phyloP scores from a whole-genome alignment of 768 basidiomycete genomes.

The Gloeostereum incarnatum region DNA sequence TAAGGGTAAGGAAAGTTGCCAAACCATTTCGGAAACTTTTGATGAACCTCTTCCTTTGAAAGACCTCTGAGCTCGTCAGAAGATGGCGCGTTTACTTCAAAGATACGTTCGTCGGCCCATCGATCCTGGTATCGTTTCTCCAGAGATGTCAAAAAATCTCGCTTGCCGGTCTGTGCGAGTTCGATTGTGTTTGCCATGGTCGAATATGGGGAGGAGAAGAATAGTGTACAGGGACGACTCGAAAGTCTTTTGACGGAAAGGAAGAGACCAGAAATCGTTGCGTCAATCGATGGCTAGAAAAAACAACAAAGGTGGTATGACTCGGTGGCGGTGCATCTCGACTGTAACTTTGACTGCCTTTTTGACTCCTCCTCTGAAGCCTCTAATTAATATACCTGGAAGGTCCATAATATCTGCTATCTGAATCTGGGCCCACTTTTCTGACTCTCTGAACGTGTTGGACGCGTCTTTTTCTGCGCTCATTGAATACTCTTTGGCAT shows the following conservation, averaged over 20 bases:
- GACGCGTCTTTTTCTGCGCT: too few relatives aligned
- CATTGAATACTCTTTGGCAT: too few relatives aligned
- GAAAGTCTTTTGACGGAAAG: too few relatives aligned
- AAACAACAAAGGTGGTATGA: too few relatives aligned
- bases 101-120: slow-evolving; percentile 72
- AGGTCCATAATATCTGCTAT: slow-evolving; percentile 1
- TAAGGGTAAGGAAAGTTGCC: slow-evolving; percentile 95
- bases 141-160: slow-evolving; percentile 76
- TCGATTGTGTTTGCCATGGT: too few relatives aligned
- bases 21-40: slow-evolving; percentile 92
- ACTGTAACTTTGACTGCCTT: too few relatives aligned
- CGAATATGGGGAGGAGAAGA: slow-evolving; percentile 5
- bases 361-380: too few relatives aligned
- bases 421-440: neutral
- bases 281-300: too few relatives aligned
- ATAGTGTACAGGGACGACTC: neutral
- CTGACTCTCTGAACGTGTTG: too few relatives aligned
- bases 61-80: slow-evolving; percentile 55
- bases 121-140: slow-evolving; percentile 79
- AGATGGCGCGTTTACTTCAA: slow-evolving; percentile 80
- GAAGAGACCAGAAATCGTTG: too few relatives aligned
- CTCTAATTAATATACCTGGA: too few relatives aligned
- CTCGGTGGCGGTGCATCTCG: too few relatives aligned
- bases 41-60: slow-evolving; percentile 52
- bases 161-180: slow-evolving; percentile 84